Conservation (phyloP, 2,329 filamentous ascomycete species). For the Beauveria caledonica region DNA sequence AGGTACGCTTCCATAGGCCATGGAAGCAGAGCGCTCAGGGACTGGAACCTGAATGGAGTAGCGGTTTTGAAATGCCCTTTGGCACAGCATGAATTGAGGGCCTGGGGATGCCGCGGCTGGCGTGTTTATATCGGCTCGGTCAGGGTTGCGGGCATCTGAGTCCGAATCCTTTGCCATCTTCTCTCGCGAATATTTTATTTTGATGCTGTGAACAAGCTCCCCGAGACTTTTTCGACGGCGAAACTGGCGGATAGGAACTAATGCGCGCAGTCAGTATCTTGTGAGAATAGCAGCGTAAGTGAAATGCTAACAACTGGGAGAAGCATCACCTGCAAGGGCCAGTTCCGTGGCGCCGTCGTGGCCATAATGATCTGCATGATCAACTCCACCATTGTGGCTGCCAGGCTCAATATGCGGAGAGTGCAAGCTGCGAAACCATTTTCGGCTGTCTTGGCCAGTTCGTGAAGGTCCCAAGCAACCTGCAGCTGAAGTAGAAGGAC, state of each 20-base stretch:
- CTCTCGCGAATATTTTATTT: constrained; percentile 20
- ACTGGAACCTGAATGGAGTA: constrained; percentile 4
- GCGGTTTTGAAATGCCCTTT: neutral
- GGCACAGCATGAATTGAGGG: neutral
- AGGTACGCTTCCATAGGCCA: neutral
- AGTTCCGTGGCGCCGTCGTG: neutral
- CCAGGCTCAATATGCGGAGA: neutral
- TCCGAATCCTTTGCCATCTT: constrained; percentile 10
- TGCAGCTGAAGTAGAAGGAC: constrained; percentile 6
- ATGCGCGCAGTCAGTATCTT: constrained; percentile 10
- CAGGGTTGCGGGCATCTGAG: neutral
- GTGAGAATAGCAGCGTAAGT: neutral
- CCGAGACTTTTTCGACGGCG: constrained; percentile 22
- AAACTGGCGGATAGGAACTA: constrained; percentile 10
- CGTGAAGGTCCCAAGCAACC: constrained; percentile 7
- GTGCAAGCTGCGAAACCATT: constrained; percentile 10
- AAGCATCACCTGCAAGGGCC: neutral
- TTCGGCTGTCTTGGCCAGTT: constrained; percentile 1
- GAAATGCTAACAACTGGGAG: neutral
- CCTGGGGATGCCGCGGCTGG: neutral
- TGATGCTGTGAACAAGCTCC: constrained; percentile 22
- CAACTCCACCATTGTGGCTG: neutral
- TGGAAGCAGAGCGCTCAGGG: constrained; percentile 2
- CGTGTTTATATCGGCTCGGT: neutral
- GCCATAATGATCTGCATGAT: neutral